phyloP scores from a whole-genome alignment of 2,329 filamentous ascomycete species.

The Neofusicoccum parvum region DNA sequence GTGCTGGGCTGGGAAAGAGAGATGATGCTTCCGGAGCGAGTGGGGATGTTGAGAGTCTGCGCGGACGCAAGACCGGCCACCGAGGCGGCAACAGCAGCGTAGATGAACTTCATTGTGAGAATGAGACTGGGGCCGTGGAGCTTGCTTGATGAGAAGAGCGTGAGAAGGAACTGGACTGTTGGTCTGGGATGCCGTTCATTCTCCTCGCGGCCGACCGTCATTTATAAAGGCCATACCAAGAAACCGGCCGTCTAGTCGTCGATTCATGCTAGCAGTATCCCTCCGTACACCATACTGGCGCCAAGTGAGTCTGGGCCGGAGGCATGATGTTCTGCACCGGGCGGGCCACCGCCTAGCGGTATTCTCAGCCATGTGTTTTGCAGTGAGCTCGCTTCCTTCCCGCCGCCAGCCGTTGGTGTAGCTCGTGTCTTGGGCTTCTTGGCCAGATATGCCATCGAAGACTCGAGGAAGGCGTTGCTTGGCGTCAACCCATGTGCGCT shows the following conservation, averaged over 20 bases:
- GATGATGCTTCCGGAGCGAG: constrained; percentile 31
- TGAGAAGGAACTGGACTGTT: constrained; percentile 18
- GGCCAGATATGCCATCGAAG: neutral
- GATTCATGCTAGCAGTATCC: neutral
- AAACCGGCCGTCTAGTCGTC: neutral
- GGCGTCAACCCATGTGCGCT: neutral
- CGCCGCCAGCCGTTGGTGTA: neutral
- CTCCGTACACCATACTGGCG: neutral
- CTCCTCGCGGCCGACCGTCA: neutral
- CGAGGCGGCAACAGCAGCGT: constrained; percentile 28
- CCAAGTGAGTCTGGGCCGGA: neutral
- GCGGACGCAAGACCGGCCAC: constrained; percentile 32
- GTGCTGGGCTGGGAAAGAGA: constrained; percentile 31
- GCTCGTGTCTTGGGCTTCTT: neutral
- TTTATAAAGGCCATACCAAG: neutral
- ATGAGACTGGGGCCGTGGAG: neutral
- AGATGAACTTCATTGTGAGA: constrained; percentile 28
- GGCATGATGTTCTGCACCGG: neutral
- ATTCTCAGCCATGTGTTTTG: neutral
- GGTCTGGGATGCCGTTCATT: neutral
- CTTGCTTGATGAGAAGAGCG: constrained; percentile 27
- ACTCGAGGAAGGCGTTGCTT: neutral
- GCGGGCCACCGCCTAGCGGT: neutral
- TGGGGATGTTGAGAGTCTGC: constrained; percentile 37
- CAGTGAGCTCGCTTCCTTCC: neutral